These are phyloP conservation scores for Penicillium sp. DNA, from an alignment of 2,329 filamentous ascomycete genomes.

Conservation along the genomic window DNA sequence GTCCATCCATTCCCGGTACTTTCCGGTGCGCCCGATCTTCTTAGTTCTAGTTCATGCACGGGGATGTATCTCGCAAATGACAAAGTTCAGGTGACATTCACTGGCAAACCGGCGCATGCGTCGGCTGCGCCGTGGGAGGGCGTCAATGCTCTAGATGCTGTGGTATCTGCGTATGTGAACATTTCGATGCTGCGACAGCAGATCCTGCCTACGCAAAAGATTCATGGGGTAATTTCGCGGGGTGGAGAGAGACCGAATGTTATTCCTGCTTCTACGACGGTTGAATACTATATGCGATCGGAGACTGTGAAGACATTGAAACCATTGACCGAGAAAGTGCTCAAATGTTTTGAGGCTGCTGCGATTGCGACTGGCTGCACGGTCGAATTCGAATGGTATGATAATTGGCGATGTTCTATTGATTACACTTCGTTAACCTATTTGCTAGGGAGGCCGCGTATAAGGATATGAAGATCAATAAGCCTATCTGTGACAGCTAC, in stretches of 20 bases:
- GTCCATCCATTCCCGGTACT: constrained; percentile 29
- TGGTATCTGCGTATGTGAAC: constrained; percentile 47
- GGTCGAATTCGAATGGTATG: constrained; percentile 31
- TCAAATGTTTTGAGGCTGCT: constrained; percentile 36
- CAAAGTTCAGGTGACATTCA: constrained; percentile 41
- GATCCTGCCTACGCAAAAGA: constrained; percentile 50
- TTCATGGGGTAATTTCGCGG: constrained; percentile 54
- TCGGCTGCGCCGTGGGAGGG: constrained; percentile 58
- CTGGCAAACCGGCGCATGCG: constrained; percentile 56
- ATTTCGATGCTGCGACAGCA: constrained; percentile 57
- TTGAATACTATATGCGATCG: constrained; percentile 48
- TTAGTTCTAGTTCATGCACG: constrained; percentile 14
- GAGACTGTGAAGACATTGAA: constrained; percentile 41
- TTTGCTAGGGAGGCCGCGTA: constrained; percentile 29
- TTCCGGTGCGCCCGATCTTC: not conserved
- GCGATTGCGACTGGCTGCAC: constrained; percentile 35
- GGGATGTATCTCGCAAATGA: constrained; percentile 30
- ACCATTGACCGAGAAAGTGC: constrained; percentile 27
- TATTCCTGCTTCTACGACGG: constrained; percentile 52
- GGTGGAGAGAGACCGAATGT: constrained; percentile 57
- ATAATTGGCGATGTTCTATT: not conserved
- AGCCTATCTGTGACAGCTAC: constrained; percentile 33
- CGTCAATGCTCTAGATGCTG: constrained; percentile 58
- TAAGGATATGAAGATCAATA: constrained; percentile 32
- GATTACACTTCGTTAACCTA: not conserved